Percentiles rank a stretch among this genome's conserved stretches.
These are phyloP conservation scores for Colletotrichum horii DNA, from an alignment of 2,329 filamentous ascomycete species.

Conservation along the genomic window DNA sequence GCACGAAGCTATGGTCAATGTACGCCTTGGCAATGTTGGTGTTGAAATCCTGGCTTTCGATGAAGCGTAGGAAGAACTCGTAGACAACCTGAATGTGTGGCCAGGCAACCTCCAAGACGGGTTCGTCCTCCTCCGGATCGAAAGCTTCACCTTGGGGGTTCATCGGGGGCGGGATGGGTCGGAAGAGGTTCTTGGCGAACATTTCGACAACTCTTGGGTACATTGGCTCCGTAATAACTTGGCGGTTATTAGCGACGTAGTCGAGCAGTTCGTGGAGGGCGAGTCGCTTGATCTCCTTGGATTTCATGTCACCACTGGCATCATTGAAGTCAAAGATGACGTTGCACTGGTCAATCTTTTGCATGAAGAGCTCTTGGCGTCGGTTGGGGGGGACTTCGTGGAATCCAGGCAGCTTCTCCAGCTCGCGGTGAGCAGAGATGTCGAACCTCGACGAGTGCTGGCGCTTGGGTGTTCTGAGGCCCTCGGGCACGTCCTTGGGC, in stretches of 20 bases:
- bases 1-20: conserved; percentile 97
- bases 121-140: conserved; percentile 97
- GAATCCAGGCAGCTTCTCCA: conserved; percentile 97
- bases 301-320: conserved; percentile 98
- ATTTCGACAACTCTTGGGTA: conserved; percentile 98
- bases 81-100: conserved; percentile 99
- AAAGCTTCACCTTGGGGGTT: conserved; percentile 98
- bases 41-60: conserved; percentile 99
- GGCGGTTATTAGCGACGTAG: conserved; percentile 97
- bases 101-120: conserved; percentile 97
- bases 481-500: conserved; percentile 95
- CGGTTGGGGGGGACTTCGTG: conserved; percentile 96
- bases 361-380: conserved; percentile 97
- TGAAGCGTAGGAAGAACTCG: conserved; percentile 98
- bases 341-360: conserved; percentile 99
- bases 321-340: conserved; percentile 99
- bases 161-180: conserved; percentile 94
- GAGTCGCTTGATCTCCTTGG: conserved; percentile 98
- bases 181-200: conserved; percentile 98
- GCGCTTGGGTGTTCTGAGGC: conserved; percentile 91
- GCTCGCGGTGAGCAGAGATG: conserved; percentile 93
- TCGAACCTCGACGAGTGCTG: conserved; percentile 98
- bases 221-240: conserved; percentile 99
- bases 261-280: conserved; percentile 95
- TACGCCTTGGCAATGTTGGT: conserved; percentile 99